These are phyloP conservation scores for Colletotrichum chlorophyti DNA, from an alignment of 2,329 filamentous ascomycete species.

Conservation along the genomic window DNA sequence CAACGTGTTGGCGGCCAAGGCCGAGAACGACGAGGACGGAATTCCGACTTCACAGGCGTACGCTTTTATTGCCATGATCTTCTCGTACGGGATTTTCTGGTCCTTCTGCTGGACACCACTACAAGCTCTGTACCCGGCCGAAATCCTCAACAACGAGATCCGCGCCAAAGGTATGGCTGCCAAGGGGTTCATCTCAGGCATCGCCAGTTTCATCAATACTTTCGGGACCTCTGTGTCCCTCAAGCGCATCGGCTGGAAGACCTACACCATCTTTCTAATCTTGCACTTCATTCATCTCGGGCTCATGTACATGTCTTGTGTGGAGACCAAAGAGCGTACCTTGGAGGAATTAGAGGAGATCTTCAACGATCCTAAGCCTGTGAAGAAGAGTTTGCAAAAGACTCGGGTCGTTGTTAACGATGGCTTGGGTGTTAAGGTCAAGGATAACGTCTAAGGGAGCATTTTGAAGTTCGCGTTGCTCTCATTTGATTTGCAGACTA, in stretches of 20 bases:
- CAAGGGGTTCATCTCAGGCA: conserved; percentile 46
- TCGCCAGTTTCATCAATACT: conserved; percentile 41
- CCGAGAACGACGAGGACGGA: conserved; percentile 34
- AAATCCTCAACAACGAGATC: conserved; percentile 43
- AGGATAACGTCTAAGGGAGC: conserved; percentile 9
- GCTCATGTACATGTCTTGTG: conserved; percentile 28
- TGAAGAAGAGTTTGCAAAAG: conserved; percentile 30
- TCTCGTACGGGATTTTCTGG: conserved; percentile 51
- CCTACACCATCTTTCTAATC: conserved; percentile 51
- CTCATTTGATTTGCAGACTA: too few relatives aligned
- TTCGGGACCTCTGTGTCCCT: conserved; percentile 50
- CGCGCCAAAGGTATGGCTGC: conserved; percentile 48
- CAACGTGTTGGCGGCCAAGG: conserved; percentile 40
- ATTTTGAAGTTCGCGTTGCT: too few relatives aligned
- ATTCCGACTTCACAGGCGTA: conserved; percentile 21
- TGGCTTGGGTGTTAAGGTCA: conserved; percentile 22
- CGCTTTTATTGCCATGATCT: conserved; percentile 44
- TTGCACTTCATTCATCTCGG: conserved; percentile 42
- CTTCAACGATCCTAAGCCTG: conserved; percentile 49
- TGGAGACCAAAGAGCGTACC: conserved; percentile 60
- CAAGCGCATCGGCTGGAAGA: conserved; percentile 48
- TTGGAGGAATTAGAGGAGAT: conserved; percentile 63
- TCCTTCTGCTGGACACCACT: conserved; percentile 53
- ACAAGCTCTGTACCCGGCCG: conserved; percentile 47
- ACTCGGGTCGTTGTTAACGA: conserved; percentile 15